Evolutionary conservation across 2,329 filamentous ascomycete genomes (phyloP), one percentile per base, ranked within the genome.

Genomic region (Ophiognomonia clavigignenti-juglandacearum): DNA sequence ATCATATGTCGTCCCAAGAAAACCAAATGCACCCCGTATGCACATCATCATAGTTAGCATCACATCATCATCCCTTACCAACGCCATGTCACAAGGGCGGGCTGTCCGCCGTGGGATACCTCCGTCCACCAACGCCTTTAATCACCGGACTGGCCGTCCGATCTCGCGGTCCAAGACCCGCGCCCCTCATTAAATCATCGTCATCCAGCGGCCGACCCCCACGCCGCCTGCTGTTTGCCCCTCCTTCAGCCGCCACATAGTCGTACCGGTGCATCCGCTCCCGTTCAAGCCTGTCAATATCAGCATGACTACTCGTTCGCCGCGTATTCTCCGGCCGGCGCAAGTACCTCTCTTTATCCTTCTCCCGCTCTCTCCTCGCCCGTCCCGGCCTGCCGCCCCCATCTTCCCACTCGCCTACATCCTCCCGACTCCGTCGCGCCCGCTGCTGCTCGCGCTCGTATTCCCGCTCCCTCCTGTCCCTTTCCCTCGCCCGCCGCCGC

Each of bases 221-320:
- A 10, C 24, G 24, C 16, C n/a, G 64, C 63, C 55, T 68, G 61
- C 8, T 65, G 59, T 45, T 60, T 58, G 34, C 50, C 51, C 24
- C 51, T 50, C 43, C 36, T 48, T 55, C 43, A 6, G 53, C 52
- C 18, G 50, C 52, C 18, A 48, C 34, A 10, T 61, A 50, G 16
- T 61, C 56, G 44, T 61, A 45, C n/a, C 43, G 26, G 35, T 45
- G 43, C 26, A 36, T n/a, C 4, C 19, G 57, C 16, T 67, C 65
- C 10, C 67, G 61, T 37, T 66, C 43, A 20, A 45, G 61, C 19
- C 72, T 63, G 50, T 85, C 73, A 27, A 69, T 61, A 50, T 77
- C 73, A 20, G 71, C 70, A 50, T 75, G 73, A 54, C 73, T 76
- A 59, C 73, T 75, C 3, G 73, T 71, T 37, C 74, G 62, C 39